Percentiles rank a stretch among this genome's conserved stretches.
Conservation (phyloP, 2,329 filamentous ascomycete genomes). For the Sarocladiaceae sp. region DNA sequence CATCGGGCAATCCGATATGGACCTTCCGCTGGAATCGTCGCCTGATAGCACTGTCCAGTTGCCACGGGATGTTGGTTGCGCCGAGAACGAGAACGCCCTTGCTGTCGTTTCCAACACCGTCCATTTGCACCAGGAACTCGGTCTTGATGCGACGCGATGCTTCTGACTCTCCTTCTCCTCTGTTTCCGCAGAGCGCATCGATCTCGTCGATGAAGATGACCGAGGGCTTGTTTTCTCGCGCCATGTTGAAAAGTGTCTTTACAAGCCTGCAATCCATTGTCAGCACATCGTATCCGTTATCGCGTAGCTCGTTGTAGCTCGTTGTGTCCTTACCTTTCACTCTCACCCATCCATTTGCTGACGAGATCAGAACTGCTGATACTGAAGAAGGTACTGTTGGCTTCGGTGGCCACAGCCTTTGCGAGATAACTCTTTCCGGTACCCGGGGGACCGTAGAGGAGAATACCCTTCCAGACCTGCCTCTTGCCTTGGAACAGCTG, state of each 20-base stretch:
- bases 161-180: conserved; percentile 93
- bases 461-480: conserved; percentile 96
- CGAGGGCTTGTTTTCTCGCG: conserved; percentile 92
- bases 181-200: conserved; percentile 88
- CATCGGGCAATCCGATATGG: conserved; percentile 87
- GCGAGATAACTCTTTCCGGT: conserved; percentile 97
- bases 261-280: conserved; percentile 59
- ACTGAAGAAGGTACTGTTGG: conserved; percentile 98
- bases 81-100: conserved; percentile 91
- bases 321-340: conserved; percentile 63
- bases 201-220: conserved; percentile 99
- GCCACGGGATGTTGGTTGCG: conserved; percentile 98
- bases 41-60: conserved; percentile 91
- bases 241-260: conserved; percentile 96
- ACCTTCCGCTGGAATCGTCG: conserved; percentile 93
- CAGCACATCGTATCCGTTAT: conserved; percentile 14
- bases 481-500: conserved; percentile 93
- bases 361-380: conserved; percentile 96
- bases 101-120: conserved; percentile 93
- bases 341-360: conserved; percentile 99
- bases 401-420: conserved; percentile 95
- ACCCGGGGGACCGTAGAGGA: conserved; percentile 91
- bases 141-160: conserved; percentile 97
- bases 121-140: conserved; percentile 97
- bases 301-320: conserved; percentile 3